These are phyloP conservation scores for Candida qinlingensis DNA, from an alignment of 805 yeast species.

Conservation along the genomic window DNA sequence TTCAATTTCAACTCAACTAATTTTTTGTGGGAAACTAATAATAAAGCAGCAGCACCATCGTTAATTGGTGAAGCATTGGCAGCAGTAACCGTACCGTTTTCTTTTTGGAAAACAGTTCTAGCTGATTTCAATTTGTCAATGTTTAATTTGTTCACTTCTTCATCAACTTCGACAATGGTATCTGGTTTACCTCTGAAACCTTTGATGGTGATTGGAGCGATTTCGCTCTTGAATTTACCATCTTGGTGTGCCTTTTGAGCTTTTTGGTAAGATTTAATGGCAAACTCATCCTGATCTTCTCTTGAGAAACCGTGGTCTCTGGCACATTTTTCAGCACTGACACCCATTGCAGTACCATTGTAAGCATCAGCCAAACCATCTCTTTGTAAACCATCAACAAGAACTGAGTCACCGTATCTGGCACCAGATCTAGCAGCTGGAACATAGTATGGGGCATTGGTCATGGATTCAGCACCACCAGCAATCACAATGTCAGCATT, in stretches of 20 bases:
- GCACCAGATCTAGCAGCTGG: slow-evolving; percentile 84
- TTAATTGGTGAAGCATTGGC: slow-evolving; percentile 95
- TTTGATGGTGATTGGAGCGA: slow-evolving; percentile 82
- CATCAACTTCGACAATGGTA: slow-evolving; percentile 65
- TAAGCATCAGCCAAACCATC: slow-evolving; percentile 95
- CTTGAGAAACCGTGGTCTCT: slow-evolving; percentile 70
- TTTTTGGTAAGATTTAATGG: slow-evolving; percentile 77
- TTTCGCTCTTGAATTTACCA: slow-evolving; percentile 80
- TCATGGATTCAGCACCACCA: slow-evolving; percentile 98
- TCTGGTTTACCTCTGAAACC: slow-evolving; percentile 92
- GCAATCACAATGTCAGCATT: slow-evolving; percentile 89
- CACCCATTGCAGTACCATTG: slow-evolving; percentile 88
- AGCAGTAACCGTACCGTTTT: slow-evolving; percentile 93
- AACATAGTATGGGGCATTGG: slow-evolving; percentile 89
- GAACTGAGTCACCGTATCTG: slow-evolving; percentile 74
- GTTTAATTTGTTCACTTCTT: slow-evolving; percentile 75
- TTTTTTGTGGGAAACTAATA: slow-evolving; percentile 80
- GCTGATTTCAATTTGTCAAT: slow-evolving; percentile 74
- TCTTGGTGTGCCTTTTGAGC: slow-evolving; percentile 75
- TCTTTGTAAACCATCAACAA: slow-evolving; percentile 85
- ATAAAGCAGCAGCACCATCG: slow-evolving; percentile 97
- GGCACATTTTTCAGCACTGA: slow-evolving; percentile 96
- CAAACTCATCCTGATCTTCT: slow-evolving; percentile 86
- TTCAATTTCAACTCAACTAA: slow-evolving; percentile 78
- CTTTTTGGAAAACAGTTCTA: slow-evolving; percentile 91